Evolutionary conservation across 495 filamentous ascomycete species (phyloP), one percentile per base, ranked within the genome.

Genomic region (Cladorrhinum samala): DNA sequence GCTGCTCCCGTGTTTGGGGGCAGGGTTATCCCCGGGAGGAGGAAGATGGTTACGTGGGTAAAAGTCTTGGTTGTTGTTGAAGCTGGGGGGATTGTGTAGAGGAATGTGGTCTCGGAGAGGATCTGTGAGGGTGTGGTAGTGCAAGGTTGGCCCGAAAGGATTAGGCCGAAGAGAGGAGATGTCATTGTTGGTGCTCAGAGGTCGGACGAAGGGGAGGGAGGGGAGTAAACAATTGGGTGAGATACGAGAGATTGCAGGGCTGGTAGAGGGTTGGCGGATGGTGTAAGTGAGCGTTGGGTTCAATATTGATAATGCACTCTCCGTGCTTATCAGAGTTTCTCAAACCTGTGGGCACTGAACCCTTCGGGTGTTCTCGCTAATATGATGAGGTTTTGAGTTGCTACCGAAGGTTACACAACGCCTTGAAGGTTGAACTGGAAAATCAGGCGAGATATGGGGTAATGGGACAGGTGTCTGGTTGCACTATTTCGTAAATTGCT

Each of bases 21-120:
- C 0, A 98, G 78, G 24, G 76, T 66, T 7, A 82, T 77, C 45
- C 87, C 88, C 1, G 93, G 93, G 6, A 95, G 83, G 37, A 96
- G 73, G 76, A 99, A 97, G 56, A 96, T 82, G 56, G 88, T 86
- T 49, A 99, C 72, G 58, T 96, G 89, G 41, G 76, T 79, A 76
- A 95, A 90, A 44, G 68, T 50, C 21, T 64, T 65, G 13, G 55
- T 38, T 2, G 46, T 33, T 9, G 49, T 23, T 1, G 64, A 39
- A 46, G 57, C 44, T 11, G 67, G 21, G 0, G 73, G 72, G 54
- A 80, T 66, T 42, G 67, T 60, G 66, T 70, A 81, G 37, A 77
- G 60, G 64, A 76, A 74, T 27, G 64, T 63, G 2, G 68, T 67
- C 21, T 62, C 46, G 50, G 56, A 61, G 0, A 71, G 77, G 3